Evolutionary conservation across 1,284 basidiomycete genomes (phyloP), one percentile per base, ranked within the genome.

Genomic region (Heterobasidion occidentale): DNA sequence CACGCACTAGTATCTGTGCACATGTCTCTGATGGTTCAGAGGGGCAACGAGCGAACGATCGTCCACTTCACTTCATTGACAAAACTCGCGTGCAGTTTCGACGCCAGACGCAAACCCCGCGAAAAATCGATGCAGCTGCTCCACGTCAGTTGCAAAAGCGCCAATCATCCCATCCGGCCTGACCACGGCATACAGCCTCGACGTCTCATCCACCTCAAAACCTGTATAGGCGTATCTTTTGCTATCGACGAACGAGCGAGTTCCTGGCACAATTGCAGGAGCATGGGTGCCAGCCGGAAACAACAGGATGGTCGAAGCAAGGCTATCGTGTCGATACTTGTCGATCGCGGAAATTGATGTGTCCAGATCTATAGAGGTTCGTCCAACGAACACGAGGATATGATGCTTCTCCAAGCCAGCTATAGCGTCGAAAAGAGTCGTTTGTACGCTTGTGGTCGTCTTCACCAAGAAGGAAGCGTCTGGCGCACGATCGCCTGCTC

Each of bases 401-500:
- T 67, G 66, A 51, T 71, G 71, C 14, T 49, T 12, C 15, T 56
- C 49, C 5, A 65, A 53, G 42, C 57, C 58, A n/a, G 33, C 38
- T 54, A 64, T 62, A 36, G 68, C 60, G 17, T 62, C 52, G 60
- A 67, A 65, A n/a, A 70, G 64, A 17, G 63, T 64, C 34, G 54
- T 55, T 34, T 55, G 59, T n/a, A 46, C 46, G 9, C 38, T 45
- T 5, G 11, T 9, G 14, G 48, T 27, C 44, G 4, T 56, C 15
- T 60, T 56, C 34, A 63, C 47, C 6, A 77, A 66, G 6, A 62
- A 69, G 7, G 75, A 67, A 1, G 77, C 72, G 45, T 77, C 72
- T 0, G 76, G 77, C 12, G 77, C 76, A 36, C 76, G 64, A 58
- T 80, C 76, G 0, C 77, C 78, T 0, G 76, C 77, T n/a, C 70